These are phyloP conservation scores for Paxillus ammoniavirescens DNA, from an alignment of 768 basidiomycete species.

Conservation along the genomic window DNA sequence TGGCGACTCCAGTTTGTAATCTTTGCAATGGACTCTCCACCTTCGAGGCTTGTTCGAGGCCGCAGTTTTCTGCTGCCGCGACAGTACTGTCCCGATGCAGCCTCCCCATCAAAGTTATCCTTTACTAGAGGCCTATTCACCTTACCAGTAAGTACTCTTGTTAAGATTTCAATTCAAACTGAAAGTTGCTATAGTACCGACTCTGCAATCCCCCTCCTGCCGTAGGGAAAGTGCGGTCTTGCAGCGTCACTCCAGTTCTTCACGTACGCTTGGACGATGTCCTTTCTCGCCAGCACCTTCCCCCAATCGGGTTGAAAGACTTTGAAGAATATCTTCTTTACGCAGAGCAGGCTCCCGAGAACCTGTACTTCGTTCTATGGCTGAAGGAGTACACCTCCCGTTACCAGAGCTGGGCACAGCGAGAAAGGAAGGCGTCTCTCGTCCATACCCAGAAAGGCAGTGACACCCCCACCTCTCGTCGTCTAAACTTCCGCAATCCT, in stretches of 20 bases:
- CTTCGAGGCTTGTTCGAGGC: too few relatives aligned
- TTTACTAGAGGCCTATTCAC: conserved; percentile 34
- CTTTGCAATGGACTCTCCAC: conserved; percentile 5
- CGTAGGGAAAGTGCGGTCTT: conserved; percentile 67
- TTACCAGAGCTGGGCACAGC: conserved; percentile 41
- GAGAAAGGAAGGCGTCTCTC: conserved; percentile 22
- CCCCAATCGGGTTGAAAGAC: conserved; percentile 75
- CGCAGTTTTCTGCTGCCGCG: not conserved
- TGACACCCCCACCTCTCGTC: conserved; percentile 33
- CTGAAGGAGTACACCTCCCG: conserved; percentile 65
- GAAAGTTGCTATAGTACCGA: conserved; percentile 32
- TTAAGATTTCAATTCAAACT: not conserved
- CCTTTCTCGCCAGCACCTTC: conserved; percentile 72
- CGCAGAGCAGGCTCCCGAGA: conserved; percentile 73
- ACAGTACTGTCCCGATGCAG: conserved; percentile 17
- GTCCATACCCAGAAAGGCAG: conserved; percentile 39
- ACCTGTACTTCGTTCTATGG: conserved; percentile 85
- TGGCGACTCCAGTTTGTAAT: not conserved
- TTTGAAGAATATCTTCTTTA: conserved; percentile 81
- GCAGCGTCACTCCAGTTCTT: conserved; percentile 64
- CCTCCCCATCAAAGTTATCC: conserved; percentile 32
- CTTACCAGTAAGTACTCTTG: conserved; percentile 35
- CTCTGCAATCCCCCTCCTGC: conserved; percentile 70
- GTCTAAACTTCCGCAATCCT: conserved; percentile 30
- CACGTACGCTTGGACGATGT: conserved; percentile 72